Base-by-base conservation (phyloP, 2,329 filamentous ascomycete species). In the Colletotrichum tropicicola region DNA sequence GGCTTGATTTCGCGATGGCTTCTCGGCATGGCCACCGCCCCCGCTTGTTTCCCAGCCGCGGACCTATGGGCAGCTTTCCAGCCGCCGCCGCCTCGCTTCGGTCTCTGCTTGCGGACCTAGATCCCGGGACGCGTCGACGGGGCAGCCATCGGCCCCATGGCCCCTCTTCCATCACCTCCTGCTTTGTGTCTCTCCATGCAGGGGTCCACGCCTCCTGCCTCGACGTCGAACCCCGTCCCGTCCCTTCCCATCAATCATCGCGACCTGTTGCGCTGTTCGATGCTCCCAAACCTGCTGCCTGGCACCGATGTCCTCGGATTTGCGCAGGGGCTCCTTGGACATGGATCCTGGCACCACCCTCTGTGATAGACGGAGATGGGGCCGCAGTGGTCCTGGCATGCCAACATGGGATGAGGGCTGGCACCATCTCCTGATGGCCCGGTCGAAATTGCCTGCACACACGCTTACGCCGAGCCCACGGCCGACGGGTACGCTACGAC, bases 41-140 rank as follows among this genome's bases (percentile, higher is more conserved):
- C 62, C 62, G 51, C 56, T 55, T 62, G 51, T 65, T 51, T 62
- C 25, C 49, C 44, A 30, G 28, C 48, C 23, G 44, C 49, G 35
- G 57, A 15, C 62, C 62, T 62, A 65, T 65, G 51, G 57, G 62
- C 62, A 56, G 15, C 27, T 55, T 65, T 65, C 57, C 62, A 62
- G 44, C 35, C 28, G 57, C 44, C n/a, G 32, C 44, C n/a, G 41
- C 13, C 32, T 64, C 56, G 48, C 48, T 59, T 48, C 57, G 21
- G 43, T 32, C 35, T 43, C 43, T 30, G 41, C 43, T 65, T 51
- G 28, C 28, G 44, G 49, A 25, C 30, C 49, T 41, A 41, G 51
- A 56, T 51, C 62, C 62, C 44, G 37, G 49, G 28, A 15, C 23
- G 6, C 23, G 6, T 27, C 23, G 17, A 39, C 30, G 45, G 59